Conservation (phyloP, 805 yeast species). For the Sugiyamaella valdiviana region DNA sequence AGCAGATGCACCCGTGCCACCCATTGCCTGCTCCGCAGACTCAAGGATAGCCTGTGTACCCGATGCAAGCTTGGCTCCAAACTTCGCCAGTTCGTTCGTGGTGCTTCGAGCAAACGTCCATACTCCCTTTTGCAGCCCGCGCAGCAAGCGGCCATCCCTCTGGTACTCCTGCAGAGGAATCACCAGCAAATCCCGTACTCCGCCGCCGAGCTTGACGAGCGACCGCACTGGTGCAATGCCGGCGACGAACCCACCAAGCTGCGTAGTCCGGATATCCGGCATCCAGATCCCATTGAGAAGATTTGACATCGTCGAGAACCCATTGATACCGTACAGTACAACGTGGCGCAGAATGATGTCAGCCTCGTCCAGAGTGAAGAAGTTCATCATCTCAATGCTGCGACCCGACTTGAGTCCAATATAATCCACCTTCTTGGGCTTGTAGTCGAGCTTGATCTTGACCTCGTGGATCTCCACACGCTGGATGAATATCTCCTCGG, state of each 20-base stretch:
- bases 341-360: constrained; percentile 57
- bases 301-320: constrained; percentile 54
- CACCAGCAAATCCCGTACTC: constrained; percentile 64
- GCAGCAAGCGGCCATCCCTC: constrained; percentile 61
- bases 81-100: constrained; percentile 67
- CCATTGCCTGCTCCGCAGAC: constrained; percentile 68
- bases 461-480: constrained; percentile 47
- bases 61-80: constrained; percentile 80
- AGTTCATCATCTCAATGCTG: constrained; percentile 78
- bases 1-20: constrained; percentile 60
- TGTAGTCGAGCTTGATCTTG: constrained; percentile 72
- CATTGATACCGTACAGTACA: constrained; percentile 67
- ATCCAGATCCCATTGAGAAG: constrained; percentile 69
- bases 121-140: constrained; percentile 73
- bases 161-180: constrained; percentile 70
- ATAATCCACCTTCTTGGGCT: constrained; percentile 84
- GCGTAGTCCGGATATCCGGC: constrained; percentile 80
- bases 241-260: constrained; percentile 69
- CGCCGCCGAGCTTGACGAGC: constrained; percentile 69
- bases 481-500: constrained; percentile 55
- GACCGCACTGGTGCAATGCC: constrained; percentile 82
- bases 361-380: constrained; percentile 84
- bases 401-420: constrained; percentile 82
- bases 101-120: constrained; percentile 68
- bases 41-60: constrained; percentile 83